Evolutionary conservation across 1,284 basidiomycete genomes (phyloP), one percentile per base, ranked within the genome.

Genomic region (Ceratobasidium sp.): DNA sequence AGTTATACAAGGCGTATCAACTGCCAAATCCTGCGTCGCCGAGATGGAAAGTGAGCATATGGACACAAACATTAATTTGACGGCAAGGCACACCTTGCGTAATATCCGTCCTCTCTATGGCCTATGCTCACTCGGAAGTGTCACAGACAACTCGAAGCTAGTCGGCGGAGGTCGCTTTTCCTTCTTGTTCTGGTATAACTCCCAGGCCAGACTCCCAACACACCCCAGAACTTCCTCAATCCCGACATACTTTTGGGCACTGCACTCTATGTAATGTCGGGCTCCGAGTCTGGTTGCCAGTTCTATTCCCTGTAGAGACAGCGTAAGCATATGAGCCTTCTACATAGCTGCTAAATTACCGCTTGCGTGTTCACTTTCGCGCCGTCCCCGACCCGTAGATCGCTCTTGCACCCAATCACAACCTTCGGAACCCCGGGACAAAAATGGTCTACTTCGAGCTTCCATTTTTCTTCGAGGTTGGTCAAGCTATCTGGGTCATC

Each of bases 181-280:
- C n/a, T 50, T 54, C 20, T 33, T 48, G 28, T 65, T 59, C 13
- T 54, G 9, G 50, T 74, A 64, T 54, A 74, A 12, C 48, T 64
- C 61, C 71, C 71, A 74, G 38, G 71, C 57, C 28, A 56, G 64
- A 20, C 6, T 42, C 12, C 46, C 71, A 5, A 74, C 6, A 10
- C 38, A 74, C n/a, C 50, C 59, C 20, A 33, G 10, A 3, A 65
- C 3, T 38, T 74, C 26, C 17, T 74, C 71, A 20, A 65, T 54
- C 15, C 61, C 61, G n/a, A 42, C 20, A 38, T 74, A 74, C n/a
- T 42, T 64, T 42, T 64, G 44, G 3, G 71, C 48, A 20, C 48
- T 54, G 26, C 71, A 74, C 56, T 74, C 71, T 3, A 74, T 20
- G n/a, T 74, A 74, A 40, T 54, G 71, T n/a, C 61, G 46, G 12